Conservation (phyloP, 2,329 filamentous ascomycete genomes). For the Fusarium virguliforme region DNA sequence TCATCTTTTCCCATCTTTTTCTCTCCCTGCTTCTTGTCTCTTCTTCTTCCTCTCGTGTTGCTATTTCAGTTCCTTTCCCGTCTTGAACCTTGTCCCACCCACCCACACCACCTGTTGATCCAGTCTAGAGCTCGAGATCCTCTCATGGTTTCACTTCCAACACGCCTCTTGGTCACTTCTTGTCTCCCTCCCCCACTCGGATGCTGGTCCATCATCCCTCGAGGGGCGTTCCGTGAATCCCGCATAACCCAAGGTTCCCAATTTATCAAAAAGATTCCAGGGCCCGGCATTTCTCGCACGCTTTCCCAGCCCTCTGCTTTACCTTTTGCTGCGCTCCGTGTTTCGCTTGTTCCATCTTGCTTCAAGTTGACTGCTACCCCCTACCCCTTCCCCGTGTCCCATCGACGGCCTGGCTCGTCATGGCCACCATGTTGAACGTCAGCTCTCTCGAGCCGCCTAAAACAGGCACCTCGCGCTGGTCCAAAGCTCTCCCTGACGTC, state of each 20-base stretch:
- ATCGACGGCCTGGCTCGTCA: slow-evolving; percentile 39
- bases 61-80: slow-evolving; percentile 8
- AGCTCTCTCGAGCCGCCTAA: slow-evolving; percentile 51
- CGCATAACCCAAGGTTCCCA: slow-evolving; percentile 24
- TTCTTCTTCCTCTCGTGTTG: slow-evolving; percentile 18
- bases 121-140: slow-evolving; percentile 29
- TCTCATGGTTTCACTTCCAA: slow-evolving; percentile 41
- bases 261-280: slow-evolving; percentile 44
- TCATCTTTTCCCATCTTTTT: slow-evolving; percentile 1
- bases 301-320: slow-evolving; percentile 41
- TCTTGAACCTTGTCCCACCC: slow-evolving; percentile 22
- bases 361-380: slow-evolving; percentile 43
- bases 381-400: slow-evolving; percentile 22
- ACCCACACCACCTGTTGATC: slow-evolving; percentile 15
- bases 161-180: slow-evolving; percentile 19
- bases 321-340: slow-evolving; percentile 40
- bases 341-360: slow-evolving; percentile 50
- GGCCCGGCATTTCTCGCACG: slow-evolving; percentile 37
- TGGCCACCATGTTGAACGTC: slow-evolving; percentile 47
- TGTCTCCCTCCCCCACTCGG: slow-evolving; percentile 40
- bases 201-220: slow-evolving; percentile 40
- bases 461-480: slow-evolving; percentile 69
- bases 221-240: slow-evolving; percentile 38
- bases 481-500: slow-evolving; percentile 71
- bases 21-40: slow-evolving; percentile 15